phyloP scores from a whole-genome alignment of 257 asterid genomes.

The Agastache rugosa region DNA sequence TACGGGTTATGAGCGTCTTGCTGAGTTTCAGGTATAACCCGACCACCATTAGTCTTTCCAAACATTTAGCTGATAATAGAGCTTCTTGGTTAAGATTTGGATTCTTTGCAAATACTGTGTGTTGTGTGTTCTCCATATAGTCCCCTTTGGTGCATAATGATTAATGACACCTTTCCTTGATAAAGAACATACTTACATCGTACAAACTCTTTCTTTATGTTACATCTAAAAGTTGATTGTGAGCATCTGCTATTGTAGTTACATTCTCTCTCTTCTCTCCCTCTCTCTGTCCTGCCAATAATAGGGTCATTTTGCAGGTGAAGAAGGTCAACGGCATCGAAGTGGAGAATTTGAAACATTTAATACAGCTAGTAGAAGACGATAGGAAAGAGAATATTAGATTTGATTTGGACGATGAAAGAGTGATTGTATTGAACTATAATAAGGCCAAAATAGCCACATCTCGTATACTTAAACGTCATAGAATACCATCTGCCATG shows the following conservation, averaged over 20 bases:
- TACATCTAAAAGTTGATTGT: neutral
- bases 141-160: neutral
- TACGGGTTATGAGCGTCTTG: conserved; percentile 94
- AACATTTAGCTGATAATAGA: too few species aligned
- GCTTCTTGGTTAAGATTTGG: too few species aligned
- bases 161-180: neutral
- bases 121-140: too few species aligned
- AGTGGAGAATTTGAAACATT: conserved; percentile 81
- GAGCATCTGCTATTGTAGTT: neutral
- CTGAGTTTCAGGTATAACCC: conserved; percentile 83
- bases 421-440: conserved; percentile 79
- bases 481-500: conserved; percentile 77
- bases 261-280: neutral
- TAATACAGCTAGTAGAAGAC: conserved; percentile 81
- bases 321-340: conserved; percentile 82
- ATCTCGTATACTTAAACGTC: conserved; percentile 75
- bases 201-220: neutral
- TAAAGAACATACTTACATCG: too few species aligned
- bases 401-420: conserved; percentile 91
- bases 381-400: conserved; percentile 58
- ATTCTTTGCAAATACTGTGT: too few species aligned
- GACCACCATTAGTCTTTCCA: neutral
- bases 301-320: conserved; percentile 58
- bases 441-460: conserved; percentile 79
- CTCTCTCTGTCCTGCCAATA: neutral